A percentile compares a stretch with the other conserved stretches of the same genome.
Conservation (phyloP, 176 grass and related monocot species). For the Aegilops speltoides region DNA sequence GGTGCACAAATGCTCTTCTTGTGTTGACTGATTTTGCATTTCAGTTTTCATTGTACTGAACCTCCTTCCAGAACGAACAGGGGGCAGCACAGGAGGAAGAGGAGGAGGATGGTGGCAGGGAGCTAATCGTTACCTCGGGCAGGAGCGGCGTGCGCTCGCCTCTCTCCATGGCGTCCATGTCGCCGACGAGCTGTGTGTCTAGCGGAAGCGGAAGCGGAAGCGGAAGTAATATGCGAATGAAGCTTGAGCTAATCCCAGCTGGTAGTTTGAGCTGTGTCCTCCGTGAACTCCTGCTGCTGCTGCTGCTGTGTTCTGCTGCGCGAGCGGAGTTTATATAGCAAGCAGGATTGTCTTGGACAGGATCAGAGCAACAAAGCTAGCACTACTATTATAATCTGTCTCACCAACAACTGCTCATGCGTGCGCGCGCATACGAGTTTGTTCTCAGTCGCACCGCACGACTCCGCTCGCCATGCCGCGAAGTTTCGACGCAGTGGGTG, state of each 20-base stretch:
- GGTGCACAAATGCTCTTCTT: neutral
- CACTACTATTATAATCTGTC: neutral
- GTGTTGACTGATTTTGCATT: neutral
- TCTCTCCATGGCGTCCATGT: constrained; percentile 51
- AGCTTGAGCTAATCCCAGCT: neutral
- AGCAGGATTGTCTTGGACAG: neutral
- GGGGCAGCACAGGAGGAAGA: too few species aligned
- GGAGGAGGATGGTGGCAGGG: neutral
- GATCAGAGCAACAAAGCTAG: neutral
- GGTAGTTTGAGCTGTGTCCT: too few species aligned
- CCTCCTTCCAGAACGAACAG: too few species aligned
- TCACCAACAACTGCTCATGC: too few species aligned
- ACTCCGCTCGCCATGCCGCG: neutral
- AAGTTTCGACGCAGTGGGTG: neutral
- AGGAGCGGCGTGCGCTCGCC: constrained; percentile 26
- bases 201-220: neutral
- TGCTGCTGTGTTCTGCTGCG: too few species aligned
- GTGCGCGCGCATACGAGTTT: too few species aligned
- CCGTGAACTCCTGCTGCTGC: neutral
- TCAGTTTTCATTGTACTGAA: too few species aligned
- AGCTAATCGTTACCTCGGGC: constrained; percentile 27
- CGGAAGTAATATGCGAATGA: neutral
- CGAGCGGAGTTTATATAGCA: constrained; percentile 22
- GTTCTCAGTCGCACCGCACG: neutral
- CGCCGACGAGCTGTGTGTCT: neutral